phyloP scores from a whole-genome alignment of 192 early-diverging fungal genomes.

The Gamsiella multidivaricata region DNA sequence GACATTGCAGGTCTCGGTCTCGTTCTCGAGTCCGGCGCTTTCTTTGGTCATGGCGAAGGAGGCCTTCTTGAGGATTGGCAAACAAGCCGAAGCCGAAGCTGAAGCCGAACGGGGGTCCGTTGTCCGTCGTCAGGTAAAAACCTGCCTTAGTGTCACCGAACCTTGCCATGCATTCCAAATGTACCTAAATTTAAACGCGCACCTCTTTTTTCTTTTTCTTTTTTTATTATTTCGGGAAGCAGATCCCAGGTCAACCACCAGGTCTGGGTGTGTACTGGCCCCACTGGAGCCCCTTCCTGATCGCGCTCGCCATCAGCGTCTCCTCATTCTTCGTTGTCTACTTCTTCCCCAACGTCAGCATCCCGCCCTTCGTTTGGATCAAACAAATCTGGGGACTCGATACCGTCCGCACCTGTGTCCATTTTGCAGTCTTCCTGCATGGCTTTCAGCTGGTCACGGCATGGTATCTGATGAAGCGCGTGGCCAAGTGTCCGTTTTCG shows the following conservation, averaged over 20 bases:
- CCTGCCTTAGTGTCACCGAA: too few relatives aligned
- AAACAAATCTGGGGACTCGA: not conserved
- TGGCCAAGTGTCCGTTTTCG: constrained; percentile 18
- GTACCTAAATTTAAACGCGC: not conserved
- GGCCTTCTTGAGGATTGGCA: constrained; percentile 5
- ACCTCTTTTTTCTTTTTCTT: not conserved
- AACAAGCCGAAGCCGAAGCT: too few relatives aligned
- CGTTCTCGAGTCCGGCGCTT: not conserved
- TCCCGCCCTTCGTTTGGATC: constrained; percentile 12
- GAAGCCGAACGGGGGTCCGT: too few relatives aligned
- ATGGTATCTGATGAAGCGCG: constrained; percentile 20
- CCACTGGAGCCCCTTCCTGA: constrained; percentile 24
- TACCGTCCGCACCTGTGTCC: constrained; percentile 13
- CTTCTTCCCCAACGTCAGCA: constrained; percentile 27
- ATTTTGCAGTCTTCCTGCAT: constrained; percentile 31
- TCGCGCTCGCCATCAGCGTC: constrained; percentile 12
- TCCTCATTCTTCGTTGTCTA: constrained; percentile 20
- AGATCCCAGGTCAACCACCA: constrained; percentile 43
- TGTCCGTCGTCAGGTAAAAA: too few relatives aligned
- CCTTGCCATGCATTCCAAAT: not conserved
- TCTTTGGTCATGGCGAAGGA: constrained; percentile 5
- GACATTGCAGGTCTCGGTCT: not conserved
- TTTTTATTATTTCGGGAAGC: not conserved
- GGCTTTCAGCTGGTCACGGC: constrained; percentile 31
- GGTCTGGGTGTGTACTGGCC: constrained; percentile 38